Base-by-base conservation (phyloP, 805 yeast genomes). In the Phaffomyces opuntiae region DNA sequence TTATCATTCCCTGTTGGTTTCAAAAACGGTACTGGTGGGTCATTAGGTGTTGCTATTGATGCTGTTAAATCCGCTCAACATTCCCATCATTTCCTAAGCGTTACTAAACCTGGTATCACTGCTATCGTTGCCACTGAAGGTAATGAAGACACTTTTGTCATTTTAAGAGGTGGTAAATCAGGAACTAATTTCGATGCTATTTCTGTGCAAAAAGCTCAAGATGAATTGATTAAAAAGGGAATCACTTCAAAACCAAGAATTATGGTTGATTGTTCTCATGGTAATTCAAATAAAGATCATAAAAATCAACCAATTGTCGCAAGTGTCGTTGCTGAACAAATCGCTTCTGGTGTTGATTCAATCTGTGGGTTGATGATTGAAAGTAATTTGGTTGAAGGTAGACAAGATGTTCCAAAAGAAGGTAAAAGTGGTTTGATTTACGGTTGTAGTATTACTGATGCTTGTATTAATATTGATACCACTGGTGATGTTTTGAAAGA, bases 191-290 rank as follows among this genome's bases (percentile, higher is more conserved):
- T 67, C 63, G 97, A 90, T 64, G 81, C 82, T 38, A 79, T 74
- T 53, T 78, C 83, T 16, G 90, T 91, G 29, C 67, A 71, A 42
- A 75, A 74, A 41, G 86, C 95, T 27, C 77, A 83, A 63, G 75
- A 66, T 27, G 78, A 79, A 54, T 69, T 88, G 47, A 63, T 63
- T 16, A 73, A 75, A 43, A 69, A 68, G 56, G 66, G 70, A 33
- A 61, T 61, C 43, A 56, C 54, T 9, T 58, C 57, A 38, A 65
- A 62, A 12, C 77, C 83, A 48, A 76, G 91, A 60, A 83, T 90
- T 59, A 93, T 91, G 98, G 80, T 91, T 52, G 99, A 91, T 68
- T 93, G 97, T 67, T 89, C 97, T 36, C 99, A 91, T 63, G 99
- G 97, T 52, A 91, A 91, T 74, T 87, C 96, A 34, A 80, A 75